Evolutionary conservation across 73 alveolate genomes (phyloP).

Genomic region (Uronychia binucleata): DNA sequence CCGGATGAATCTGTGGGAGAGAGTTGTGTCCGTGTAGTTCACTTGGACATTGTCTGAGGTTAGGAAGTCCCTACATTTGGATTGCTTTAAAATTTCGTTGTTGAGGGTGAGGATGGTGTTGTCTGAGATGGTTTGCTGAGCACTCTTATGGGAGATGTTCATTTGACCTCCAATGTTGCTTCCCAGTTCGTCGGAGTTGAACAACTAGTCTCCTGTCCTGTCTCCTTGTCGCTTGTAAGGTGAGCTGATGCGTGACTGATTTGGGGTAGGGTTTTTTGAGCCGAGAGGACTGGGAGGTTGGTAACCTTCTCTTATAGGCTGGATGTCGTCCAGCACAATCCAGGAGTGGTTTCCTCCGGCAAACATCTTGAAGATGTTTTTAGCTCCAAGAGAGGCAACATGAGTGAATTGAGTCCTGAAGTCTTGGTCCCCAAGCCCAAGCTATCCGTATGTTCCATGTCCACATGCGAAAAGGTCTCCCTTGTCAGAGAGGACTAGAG

Average conservation of each 20-base stretch:
- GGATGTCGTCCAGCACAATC: conserved; percentile 87
- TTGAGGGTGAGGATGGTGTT: conserved; percentile 12
- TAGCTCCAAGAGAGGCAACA: conserved; percentile 74
- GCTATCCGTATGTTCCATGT: conserved; percentile 87
- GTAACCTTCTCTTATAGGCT: conserved; percentile 84
- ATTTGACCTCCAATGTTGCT: too few relatives aligned
- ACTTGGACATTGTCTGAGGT: conserved; percentile 64
- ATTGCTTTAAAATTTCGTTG: conserved; percentile 4
- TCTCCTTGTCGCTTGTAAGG: neutral
- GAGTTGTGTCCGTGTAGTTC: conserved; percentile 79
- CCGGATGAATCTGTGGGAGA: conserved; percentile 86
- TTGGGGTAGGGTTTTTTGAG: conserved; percentile 8
- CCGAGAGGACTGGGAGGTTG: conserved; percentile 37
- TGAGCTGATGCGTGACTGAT: neutral
- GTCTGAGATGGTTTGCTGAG: neutral
- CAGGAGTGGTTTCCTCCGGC: conserved; percentile 99
- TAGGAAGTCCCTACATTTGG: conserved; percentile 28
- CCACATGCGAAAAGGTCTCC: conserved; percentile 94
- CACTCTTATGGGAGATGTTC: neutral
- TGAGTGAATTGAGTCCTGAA: conserved; percentile 83
- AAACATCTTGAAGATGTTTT: conserved; percentile 81
- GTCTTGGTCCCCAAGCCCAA: conserved; percentile 85
- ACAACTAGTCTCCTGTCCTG: neutral
- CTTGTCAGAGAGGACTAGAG: conserved; percentile 84
- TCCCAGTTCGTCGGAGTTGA: neutral